phyloP scores from a whole-genome alignment of 1,139 yeast genomes.

The Debaryomyces subglobosus region DNA sequence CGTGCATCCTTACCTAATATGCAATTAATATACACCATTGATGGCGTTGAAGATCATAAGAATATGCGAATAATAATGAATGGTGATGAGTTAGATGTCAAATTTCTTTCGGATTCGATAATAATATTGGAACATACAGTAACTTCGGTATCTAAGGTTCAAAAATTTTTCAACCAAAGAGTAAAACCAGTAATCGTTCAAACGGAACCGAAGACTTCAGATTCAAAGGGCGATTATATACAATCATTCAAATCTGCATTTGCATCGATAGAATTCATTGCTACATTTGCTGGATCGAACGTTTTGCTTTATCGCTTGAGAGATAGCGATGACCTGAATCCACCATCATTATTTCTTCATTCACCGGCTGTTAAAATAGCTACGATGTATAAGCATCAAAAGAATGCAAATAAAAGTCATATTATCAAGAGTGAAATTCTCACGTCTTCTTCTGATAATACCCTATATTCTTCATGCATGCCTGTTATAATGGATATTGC shows the following conservation, averaged over 20 bases:
- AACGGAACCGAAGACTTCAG: slow-evolving; percentile 16
- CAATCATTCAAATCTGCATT: slow-evolving; percentile 33
- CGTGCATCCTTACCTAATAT: slow-evolving; percentile 70
- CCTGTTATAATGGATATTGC: slow-evolving; percentile 71
- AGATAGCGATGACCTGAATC: slow-evolving; percentile 41
- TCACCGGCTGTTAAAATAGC: slow-evolving; percentile 77
- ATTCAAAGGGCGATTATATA: slow-evolving; percentile 22
- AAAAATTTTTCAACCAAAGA: slow-evolving; percentile 34
- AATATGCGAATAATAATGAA: slow-evolving; percentile 48
- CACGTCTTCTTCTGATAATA: slow-evolving; percentile 75
- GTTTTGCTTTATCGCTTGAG: slow-evolving; percentile 54
- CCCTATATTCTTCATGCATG: slow-evolving; percentile 70
- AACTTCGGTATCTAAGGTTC: slow-evolving; percentile 48
- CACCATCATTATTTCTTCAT: slow-evolving; percentile 64
- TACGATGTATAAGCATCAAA: slow-evolving; percentile 34
- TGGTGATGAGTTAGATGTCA: slow-evolving; percentile 72
- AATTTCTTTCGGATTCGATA: slow-evolving; percentile 57
- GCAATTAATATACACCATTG: slow-evolving; percentile 58
- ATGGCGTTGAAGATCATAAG: slow-evolving; percentile 30
- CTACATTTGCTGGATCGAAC: slow-evolving; percentile 73
- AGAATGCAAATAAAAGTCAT: slow-evolving; percentile 39
- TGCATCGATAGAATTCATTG: slow-evolving; percentile 53
- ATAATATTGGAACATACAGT: slow-evolving; percentile 49
- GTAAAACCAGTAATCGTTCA: slow-evolving; percentile 13
- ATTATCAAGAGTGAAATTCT: slow-evolving; percentile 54